phyloP scores from a whole-genome alignment of 495 filamentous ascomycete genomes.

The Halenospora varia region DNA sequence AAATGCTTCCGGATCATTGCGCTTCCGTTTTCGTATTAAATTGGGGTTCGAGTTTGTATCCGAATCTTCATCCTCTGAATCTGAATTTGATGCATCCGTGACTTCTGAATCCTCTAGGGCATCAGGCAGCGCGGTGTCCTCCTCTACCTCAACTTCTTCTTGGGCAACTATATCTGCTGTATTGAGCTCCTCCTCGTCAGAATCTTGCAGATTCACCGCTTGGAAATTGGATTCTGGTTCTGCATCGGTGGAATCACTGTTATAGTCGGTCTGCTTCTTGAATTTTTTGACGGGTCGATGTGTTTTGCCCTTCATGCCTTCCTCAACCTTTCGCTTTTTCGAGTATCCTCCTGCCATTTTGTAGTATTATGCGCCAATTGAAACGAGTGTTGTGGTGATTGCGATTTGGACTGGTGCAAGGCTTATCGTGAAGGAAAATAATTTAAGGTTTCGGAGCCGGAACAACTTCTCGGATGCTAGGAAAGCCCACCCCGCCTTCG shows the following conservation, averaged over 20 bases:
- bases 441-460: slow-evolving; percentile 3
- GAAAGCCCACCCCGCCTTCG: background rate
- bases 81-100: slow-evolving; percentile 31
- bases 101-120: slow-evolving; percentile 30
- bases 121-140: slow-evolving; percentile 21
- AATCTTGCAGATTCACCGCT: slow-evolving; percentile 64
- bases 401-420: no score
- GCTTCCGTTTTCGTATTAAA: slow-evolving; percentile 47
- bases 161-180: slow-evolving; percentile 26
- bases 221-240: slow-evolving; percentile 51
- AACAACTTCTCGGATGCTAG: background rate
- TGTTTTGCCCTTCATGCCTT: slow-evolving; percentile 50
- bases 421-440: no score
- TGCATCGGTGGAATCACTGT: slow-evolving; percentile 66
- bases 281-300: slow-evolving; percentile 55
- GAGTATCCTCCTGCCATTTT: slow-evolving; percentile 34
- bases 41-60: slow-evolving; percentile 31
- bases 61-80: slow-evolving; percentile 32
- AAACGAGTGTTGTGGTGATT: background rate
- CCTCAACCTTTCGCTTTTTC: slow-evolving; percentile 58
- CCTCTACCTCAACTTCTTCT: slow-evolving; percentile 34
- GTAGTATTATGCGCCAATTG: slow-evolving; percentile 2
- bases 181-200: slow-evolving; percentile 47
- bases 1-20: slow-evolving; percentile 87
- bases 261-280: slow-evolving; percentile 64